Evolutionary conservation across 306 rosid species (phyloP).

Genomic region (Prunus salicina): DNA sequence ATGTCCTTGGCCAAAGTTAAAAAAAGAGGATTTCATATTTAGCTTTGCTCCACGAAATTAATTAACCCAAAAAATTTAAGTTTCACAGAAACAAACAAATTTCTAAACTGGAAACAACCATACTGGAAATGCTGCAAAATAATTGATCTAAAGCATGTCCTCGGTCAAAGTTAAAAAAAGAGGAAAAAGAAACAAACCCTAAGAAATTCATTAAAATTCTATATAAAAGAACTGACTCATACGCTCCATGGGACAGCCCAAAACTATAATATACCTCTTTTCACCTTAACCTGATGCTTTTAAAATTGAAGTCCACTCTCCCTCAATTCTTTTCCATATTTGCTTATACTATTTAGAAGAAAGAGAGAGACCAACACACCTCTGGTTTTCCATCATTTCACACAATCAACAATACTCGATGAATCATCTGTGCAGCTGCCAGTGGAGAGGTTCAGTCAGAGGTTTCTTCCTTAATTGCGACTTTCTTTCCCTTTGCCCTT

Average conservation of each 20-base stretch:
- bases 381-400: background rate
- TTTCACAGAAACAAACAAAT: background rate
- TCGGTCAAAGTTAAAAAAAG: background rate
- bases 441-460: conserved; percentile 1
- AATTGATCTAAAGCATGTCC: background rate
- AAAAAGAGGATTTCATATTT: too few species aligned
- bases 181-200: background rate
- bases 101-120: background rate
- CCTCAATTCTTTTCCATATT: background rate
- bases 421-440: background rate
- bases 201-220: background rate
- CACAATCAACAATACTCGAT: background rate
- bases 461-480: conserved; percentile 26
- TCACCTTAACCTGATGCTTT: background rate
- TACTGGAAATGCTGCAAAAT: background rate
- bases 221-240: background rate
- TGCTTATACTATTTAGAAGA: background rate
- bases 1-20: background rate
- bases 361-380: conserved; percentile 1
- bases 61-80: background rate
- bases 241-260: background rate
- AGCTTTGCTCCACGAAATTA: background rate
- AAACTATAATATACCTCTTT: background rate
- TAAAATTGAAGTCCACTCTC: background rate
- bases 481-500: conserved; percentile 23